A percentile compares a stretch with the other conserved stretches of the same genome.
Evolutionary conservation across 1,139 yeast genomes (phyloP).

Genomic region (Pichia sp.): DNA sequence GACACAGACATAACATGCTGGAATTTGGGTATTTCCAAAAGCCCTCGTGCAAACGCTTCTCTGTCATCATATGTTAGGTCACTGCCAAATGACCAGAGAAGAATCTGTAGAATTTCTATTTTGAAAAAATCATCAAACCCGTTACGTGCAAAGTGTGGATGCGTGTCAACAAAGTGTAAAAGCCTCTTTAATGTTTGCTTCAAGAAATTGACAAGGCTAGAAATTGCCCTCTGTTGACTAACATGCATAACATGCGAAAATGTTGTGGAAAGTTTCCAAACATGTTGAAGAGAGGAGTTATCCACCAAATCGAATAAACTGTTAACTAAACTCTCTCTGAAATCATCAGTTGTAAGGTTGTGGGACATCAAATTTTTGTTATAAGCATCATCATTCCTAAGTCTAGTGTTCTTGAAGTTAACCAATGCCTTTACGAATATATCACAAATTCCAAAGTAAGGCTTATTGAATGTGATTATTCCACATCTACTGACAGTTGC

Average conservation of each 20-base stretch:
- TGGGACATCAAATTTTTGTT: constrained; percentile 13
- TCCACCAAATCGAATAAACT: constrained; percentile 3
- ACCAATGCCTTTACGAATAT: constrained; percentile 19
- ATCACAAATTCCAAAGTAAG: constrained; percentile 32
- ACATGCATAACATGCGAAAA: background rate
- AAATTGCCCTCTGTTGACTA: constrained; percentile 3
- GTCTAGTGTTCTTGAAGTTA: constrained; percentile 15
- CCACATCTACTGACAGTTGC: constrained; percentile 96
- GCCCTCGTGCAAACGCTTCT: constrained; percentile 35
- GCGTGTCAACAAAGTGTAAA: constrained; percentile 28
- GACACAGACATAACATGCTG: constrained; percentile 12
- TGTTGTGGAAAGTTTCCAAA: constrained; percentile 23
- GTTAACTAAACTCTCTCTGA: constrained; percentile 8
- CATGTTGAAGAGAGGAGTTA: constrained; percentile 16
- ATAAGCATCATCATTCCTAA: constrained; percentile 28
- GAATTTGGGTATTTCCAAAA: constrained; percentile 31
- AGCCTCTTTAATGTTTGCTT: constrained; percentile 35
- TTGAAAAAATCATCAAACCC: constrained; percentile 34
- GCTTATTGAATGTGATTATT: constrained; percentile 65
- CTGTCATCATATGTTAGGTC: constrained; percentile 45
- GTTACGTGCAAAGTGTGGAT: constrained; percentile 20
- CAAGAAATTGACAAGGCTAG: constrained; percentile 6
- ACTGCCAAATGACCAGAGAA: constrained; percentile 70
- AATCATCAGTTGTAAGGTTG: constrained; percentile 13
- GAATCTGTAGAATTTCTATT: constrained; percentile 41